A percentile compares a stretch with the other conserved stretches of the same genome.
Conservation (phyloP, 257 asterid species). For the Petunia secreta region DNA sequence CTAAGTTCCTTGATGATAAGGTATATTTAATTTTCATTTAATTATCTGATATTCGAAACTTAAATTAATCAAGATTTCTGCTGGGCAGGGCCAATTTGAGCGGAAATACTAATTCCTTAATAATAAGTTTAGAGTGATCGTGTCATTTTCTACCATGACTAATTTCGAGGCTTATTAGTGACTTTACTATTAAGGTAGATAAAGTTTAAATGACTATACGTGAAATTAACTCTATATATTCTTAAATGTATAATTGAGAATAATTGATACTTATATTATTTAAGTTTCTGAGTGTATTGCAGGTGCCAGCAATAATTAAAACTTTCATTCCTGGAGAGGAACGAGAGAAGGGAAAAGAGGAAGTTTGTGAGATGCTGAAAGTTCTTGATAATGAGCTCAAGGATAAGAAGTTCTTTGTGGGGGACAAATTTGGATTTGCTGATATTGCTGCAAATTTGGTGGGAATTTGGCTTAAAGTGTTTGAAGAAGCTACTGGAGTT, state of each 20-base stretch:
- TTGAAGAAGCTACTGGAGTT: not conserved
- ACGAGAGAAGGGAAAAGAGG: not conserved
- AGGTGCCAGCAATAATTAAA: not conserved
- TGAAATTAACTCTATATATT: not conserved
- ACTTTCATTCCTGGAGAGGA: not conserved
- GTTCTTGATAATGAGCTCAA: conserved; percentile 7
- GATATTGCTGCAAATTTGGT: not conserved
- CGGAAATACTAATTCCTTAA: not conserved
- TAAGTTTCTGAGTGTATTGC: not conserved
- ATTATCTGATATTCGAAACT: not conserved
- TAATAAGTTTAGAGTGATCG: no score
- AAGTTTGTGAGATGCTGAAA: not conserved
- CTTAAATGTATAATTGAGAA: no score
- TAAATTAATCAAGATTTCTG: not conserved
- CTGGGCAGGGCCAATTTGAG: no score
- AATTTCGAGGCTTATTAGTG: no score
- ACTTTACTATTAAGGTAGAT: not conserved
- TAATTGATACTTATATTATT: no score
- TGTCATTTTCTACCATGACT: no score
- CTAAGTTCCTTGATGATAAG: conserved; percentile 9
- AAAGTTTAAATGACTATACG: not conserved
- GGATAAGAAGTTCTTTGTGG: not conserved
- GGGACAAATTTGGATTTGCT: not conserved
- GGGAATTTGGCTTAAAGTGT: not conserved
- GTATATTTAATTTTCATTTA: no score